Percentiles rank a stretch among this genome's conserved stretches.
Evolutionary conservation across 1,139 yeast species (phyloP).

Genomic region (Chernovozyma aurita): DNA sequence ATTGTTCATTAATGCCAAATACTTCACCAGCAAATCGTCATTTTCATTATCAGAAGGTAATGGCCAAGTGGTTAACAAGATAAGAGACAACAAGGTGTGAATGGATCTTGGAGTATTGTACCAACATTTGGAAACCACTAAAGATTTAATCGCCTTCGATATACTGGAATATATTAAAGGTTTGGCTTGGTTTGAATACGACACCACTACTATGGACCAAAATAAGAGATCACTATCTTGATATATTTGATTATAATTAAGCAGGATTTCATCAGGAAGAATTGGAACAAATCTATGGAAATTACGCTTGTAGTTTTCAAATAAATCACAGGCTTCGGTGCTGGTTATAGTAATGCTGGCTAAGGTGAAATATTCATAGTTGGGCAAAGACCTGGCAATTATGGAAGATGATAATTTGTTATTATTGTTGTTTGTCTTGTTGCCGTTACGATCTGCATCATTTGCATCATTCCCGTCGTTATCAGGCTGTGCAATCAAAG

Average conservation of each 20-base stretch:
- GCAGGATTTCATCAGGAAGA: constrained; percentile 36
- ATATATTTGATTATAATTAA: constrained; percentile 18
- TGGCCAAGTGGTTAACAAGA: constrained; percentile 48
- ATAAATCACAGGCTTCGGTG: constrained; percentile 25
- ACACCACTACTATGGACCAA: constrained; percentile 39
- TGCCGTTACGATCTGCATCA: too few species aligned
- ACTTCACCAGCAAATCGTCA: constrained; percentile 36
- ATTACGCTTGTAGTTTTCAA: constrained; percentile 27
- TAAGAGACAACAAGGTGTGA: constrained; percentile 35
- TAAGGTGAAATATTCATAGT: not conserved
- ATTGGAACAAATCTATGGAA: constrained; percentile 38
- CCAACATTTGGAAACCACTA: constrained; percentile 45
- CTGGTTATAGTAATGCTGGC: constrained; percentile 10
- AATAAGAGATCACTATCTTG: constrained; percentile 35
- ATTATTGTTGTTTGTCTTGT: too few species aligned
- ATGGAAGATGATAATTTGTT: not conserved
- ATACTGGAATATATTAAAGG: constrained; percentile 19
- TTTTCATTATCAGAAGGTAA: constrained; percentile 28
- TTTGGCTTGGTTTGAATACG: constrained; percentile 23
- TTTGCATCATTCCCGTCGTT: too few species aligned
- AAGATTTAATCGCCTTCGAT: constrained; percentile 31
- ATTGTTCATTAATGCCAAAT: constrained; percentile 37
- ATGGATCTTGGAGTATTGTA: constrained; percentile 43
- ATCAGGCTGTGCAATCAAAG: not conserved
- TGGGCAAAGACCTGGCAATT: not conserved